Evolutionary conservation across 177 flowering plant species (phyloP).

Genomic region (Vitis hybrid): DNA sequence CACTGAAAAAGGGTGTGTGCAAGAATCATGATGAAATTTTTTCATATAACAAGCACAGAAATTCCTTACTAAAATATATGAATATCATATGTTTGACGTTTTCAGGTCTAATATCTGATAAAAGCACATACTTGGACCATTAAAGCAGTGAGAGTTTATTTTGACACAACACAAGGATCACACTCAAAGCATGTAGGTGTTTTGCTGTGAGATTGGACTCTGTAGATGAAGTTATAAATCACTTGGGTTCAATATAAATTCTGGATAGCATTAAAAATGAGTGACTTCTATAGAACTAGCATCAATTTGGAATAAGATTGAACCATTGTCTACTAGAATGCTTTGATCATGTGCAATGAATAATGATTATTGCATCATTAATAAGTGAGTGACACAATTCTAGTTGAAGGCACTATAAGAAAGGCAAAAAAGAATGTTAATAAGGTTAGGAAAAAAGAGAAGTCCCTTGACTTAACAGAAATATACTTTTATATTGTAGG

Average conservation of each 20-base stretch:
- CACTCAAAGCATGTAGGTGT: neutral
- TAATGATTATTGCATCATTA: too few species aligned
- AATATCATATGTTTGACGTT: neutral
- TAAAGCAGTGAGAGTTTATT: neutral
- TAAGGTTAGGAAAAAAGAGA: too few species aligned
- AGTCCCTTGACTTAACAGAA: too few species aligned
- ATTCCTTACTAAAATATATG: neutral
- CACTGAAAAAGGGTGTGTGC: neutral
- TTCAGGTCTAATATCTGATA: neutral
- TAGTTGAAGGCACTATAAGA: neutral
- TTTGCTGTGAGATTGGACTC: neutral
- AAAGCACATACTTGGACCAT: neutral
- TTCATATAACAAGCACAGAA: neutral
- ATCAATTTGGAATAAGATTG: too few species aligned
- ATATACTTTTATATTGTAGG: neutral
- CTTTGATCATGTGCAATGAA: too few species aligned
- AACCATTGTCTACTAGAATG: too few species aligned
- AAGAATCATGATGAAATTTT: neutral
- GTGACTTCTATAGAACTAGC: neutral
- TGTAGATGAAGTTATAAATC: neutral
- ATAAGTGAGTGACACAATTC: neutral
- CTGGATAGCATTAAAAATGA: neutral
- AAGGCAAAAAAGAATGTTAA: neutral
- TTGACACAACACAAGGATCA: neutral
- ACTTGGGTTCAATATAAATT: neutral